These are phyloP conservation scores for Breynia disticha DNA, from an alignment of 441 rosid species.

Conservation along the genomic window DNA sequence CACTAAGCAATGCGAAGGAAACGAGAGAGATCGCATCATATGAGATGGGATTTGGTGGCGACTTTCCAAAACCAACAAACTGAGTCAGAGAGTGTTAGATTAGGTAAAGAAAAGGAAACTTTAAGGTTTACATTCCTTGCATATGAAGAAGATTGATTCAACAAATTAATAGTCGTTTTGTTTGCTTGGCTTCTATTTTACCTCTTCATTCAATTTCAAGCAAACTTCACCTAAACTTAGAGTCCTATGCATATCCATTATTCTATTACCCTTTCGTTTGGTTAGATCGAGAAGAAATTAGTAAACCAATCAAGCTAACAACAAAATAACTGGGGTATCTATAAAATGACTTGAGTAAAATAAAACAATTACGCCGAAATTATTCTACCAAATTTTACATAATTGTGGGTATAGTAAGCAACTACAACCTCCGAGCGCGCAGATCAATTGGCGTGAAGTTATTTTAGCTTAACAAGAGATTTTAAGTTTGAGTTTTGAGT, in stretches of 20 bases:
- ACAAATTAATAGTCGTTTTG: neutral
- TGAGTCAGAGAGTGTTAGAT: neutral
- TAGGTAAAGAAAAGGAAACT: neutral
- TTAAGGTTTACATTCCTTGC: conserved; percentile 5
- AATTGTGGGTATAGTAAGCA: no score
- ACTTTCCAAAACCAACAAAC: neutral
- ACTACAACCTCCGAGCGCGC: no score
- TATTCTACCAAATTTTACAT: no score
- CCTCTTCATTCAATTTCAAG: conserved; percentile 6
- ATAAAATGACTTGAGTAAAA: no score
- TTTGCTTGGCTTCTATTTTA: conserved; percentile 13
- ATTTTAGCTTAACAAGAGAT: no score
- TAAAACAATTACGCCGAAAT: no score
- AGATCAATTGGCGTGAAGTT: no score
- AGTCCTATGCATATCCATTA: neutral
- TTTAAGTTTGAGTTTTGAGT: no score
- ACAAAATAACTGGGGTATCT: no score
- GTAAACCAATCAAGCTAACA: no score
- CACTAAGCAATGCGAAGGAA: neutral
- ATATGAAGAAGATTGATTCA: neutral
- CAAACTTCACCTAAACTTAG: neutral
- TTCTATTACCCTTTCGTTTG: neutral
- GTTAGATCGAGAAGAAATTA: conserved; percentile 2
- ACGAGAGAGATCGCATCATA: no score
- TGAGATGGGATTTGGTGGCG: neutral